Evolutionary conservation across 2,329 filamentous ascomycete genomes (phyloP), one percentile per base, ranked within the genome.

Genomic region (Xylaria sp.): DNA sequence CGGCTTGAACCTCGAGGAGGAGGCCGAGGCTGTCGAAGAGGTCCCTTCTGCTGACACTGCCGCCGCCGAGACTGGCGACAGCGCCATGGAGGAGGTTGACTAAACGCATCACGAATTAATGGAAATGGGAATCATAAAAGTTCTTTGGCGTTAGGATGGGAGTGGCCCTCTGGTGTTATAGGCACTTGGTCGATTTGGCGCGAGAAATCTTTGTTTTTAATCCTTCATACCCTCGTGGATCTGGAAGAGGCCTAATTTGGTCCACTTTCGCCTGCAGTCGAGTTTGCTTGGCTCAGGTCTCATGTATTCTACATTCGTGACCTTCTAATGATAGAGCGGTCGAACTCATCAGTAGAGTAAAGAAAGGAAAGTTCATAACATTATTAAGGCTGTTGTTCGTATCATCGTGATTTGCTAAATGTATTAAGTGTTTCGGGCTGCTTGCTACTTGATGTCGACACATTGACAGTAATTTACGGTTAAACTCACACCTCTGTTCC

Each of bases 21-120:
- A 94, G 77, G 88, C 91, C 61, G 91, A 94, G 77, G 88, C 91
- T 62, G 93, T 88, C 61, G 83, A 83, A 68, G 84, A 85, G 64
- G 81, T 82, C 59, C 83, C 83, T 64, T 77, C 79, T 42, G 86
- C 87, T 60, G 85, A 83, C 68, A 80, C 88, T 61, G 83, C 87
- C 60, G 82, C 89, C 64, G 85, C 82, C 69, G 86, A 87, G 79
- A 83, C 90, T 69, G 90, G 89, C 73, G 93, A 97, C 88, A 96
- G 91, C 84, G 90, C 94, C 79, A 99, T 99, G 95, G 95, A 99
- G 89, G 95, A 99, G 89, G 95, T 99, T 78, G 95, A 99, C 87
- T 99, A 96, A 84, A 75, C 69, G 63, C 47, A 46, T 69, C 56
- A 60, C 64, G 70, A 61, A 54, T 66, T 69, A 57, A 53, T 69